A percentile compares a stretch with the other conserved stretches of the same genome.
Conservation (phyloP, 768 basidiomycete species). For the Lentinula boryana region DNA sequence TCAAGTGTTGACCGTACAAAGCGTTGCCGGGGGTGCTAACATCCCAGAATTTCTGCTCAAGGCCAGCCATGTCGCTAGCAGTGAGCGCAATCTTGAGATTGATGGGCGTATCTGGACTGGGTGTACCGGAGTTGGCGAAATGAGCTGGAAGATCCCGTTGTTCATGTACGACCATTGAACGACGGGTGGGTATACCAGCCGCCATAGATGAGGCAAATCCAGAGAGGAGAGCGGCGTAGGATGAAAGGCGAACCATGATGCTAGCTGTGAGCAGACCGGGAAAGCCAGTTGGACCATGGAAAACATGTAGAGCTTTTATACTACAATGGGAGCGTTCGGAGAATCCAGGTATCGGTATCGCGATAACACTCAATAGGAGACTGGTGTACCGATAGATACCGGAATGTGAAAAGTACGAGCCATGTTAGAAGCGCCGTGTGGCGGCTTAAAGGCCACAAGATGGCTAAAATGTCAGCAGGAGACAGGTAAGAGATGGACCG, state of each 20-base stretch:
- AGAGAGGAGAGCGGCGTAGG: background rate
- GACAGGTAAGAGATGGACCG: background rate
- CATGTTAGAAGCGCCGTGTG: background rate
- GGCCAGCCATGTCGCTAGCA: constrained; percentile 26
- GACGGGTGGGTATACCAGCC: constrained; percentile 4
- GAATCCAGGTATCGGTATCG: background rate
- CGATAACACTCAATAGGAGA: background rate
- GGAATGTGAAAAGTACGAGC: background rate
- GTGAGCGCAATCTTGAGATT: constrained; percentile 30
- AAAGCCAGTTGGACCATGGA: background rate
- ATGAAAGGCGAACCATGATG: constrained; percentile 6
- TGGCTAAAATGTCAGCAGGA: background rate
- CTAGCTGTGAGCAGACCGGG: background rate
- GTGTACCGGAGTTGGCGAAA: constrained; percentile 22
- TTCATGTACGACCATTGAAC: constrained; percentile 20
- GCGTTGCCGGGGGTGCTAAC: constrained; percentile 31
- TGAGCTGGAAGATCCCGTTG: constrained; percentile 16
- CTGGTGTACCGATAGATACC: background rate
- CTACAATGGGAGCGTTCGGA: background rate
- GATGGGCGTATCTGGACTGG: constrained; percentile 22
- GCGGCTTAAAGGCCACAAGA: background rate
- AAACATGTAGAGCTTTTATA: background rate
- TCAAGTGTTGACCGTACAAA: constrained; percentile 30
- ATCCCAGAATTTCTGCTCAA: constrained; percentile 27
- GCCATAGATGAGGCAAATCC: background rate